Evolutionary conservation across 805 yeast genomes (phyloP).

Genomic region (Candida michaelii): DNA sequence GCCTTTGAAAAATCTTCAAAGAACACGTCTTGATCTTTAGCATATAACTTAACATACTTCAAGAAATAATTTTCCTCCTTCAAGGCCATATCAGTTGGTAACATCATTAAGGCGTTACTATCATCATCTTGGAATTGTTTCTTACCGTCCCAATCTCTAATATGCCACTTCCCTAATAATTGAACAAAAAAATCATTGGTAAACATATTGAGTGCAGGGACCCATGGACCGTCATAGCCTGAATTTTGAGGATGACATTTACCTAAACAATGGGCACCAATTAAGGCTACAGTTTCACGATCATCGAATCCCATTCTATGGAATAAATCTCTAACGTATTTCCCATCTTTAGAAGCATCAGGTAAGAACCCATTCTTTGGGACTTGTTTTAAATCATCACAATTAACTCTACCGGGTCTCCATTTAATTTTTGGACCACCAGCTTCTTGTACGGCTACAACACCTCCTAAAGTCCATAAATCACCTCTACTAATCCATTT

Average conservation of each 20-base stretch:
- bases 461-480: constrained; percentile 77
- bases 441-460: constrained; percentile 71
- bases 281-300: constrained; percentile 40
- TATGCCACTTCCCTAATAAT: constrained; percentile 55
- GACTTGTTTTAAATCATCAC: constrained; percentile 44
- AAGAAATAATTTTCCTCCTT: constrained; percentile 46
- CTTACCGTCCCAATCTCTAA: constrained; percentile 40
- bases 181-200: constrained; percentile 40
- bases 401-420: constrained; percentile 80
- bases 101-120: constrained; percentile 49
- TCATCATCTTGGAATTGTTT: constrained; percentile 43
- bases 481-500: constrained; percentile 81
- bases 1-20: constrained; percentile 50
- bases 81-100: constrained; percentile 57
- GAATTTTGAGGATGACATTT: constrained; percentile 36
- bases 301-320: constrained; percentile 50
- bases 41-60: constrained; percentile 48
- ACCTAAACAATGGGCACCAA: constrained; percentile 46
- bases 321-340: constrained; percentile 65
- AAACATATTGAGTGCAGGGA: constrained; percentile 38
- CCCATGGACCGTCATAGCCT: constrained; percentile 49
- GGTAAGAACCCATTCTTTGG: constrained; percentile 76
- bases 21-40: constrained; percentile 48
- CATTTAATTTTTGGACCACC: constrained; percentile 78
- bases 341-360: constrained; percentile 63